Evolutionary conservation across 345 rosid species (phyloP).

Genomic region (Aquilaria yunnanensis): DNA sequence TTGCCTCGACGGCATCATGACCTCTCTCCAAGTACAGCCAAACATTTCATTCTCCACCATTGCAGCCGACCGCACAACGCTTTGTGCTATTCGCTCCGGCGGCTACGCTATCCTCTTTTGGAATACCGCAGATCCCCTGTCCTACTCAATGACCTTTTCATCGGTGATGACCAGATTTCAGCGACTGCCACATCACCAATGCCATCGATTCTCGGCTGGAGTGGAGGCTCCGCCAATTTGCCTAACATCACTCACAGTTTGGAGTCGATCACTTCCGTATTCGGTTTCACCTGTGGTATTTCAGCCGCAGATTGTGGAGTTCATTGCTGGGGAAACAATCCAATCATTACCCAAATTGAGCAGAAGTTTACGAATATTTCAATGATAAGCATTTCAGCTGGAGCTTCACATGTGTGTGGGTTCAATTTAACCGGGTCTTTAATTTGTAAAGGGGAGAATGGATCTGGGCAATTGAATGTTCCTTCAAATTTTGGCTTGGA

Average conservation of each 20-base stretch:
- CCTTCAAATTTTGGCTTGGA: too few relatives aligned
- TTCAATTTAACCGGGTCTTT: too few relatives aligned
- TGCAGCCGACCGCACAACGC: conserved; percentile 35
- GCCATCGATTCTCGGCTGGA: too few relatives aligned
- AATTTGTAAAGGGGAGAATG: too few relatives aligned
- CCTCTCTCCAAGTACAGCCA: conserved; percentile 16
- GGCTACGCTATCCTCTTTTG: conserved; percentile 49
- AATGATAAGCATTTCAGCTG: too few relatives aligned
- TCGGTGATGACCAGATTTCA: conserved; percentile 25
- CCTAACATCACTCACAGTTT: conserved; percentile 9
- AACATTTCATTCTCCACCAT: conserved; percentile 39
- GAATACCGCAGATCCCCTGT: conserved; percentile 24
- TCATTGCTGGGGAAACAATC: too few relatives aligned
- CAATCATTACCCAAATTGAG: too few relatives aligned
- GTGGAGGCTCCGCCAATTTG: too few relatives aligned
- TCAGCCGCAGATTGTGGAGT: not conserved
- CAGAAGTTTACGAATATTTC: too few relatives aligned
- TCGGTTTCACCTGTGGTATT: conserved; percentile 55
- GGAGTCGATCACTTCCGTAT: conserved; percentile 41
- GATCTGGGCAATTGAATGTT: too few relatives aligned
- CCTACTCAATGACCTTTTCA: conserved; percentile 26
- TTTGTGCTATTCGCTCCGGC: conserved; percentile 52
- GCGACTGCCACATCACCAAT: too few relatives aligned
- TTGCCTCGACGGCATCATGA: conserved; percentile 7
- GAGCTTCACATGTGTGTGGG: too few relatives aligned